Conservation (phyloP, 164 flowering plant species). For the Tetrastigma voinierianum region DNA sequence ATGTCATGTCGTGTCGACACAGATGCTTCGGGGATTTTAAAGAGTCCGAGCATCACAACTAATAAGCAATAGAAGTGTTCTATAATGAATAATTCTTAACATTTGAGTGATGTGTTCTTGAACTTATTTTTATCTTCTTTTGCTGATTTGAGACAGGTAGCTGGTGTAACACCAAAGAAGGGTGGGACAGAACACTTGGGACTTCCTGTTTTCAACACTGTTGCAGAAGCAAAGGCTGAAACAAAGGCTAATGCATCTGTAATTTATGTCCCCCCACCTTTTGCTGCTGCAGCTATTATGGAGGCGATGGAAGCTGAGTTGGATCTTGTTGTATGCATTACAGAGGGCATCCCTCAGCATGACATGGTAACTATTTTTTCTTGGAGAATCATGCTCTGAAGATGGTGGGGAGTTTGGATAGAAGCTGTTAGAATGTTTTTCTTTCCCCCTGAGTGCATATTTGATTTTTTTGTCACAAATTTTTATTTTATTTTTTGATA, state of each 20-base stretch:
- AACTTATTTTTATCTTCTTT: background rate
- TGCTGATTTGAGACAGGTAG: conserved; percentile 52
- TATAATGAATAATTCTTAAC: background rate
- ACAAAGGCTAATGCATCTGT: conserved; percentile 97
- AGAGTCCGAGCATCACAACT: no score
- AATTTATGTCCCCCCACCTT: conserved; percentile 96
- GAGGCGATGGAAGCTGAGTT: conserved; percentile 96
- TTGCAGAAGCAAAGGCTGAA: conserved; percentile 98
- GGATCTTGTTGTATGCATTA: conserved; percentile 94
- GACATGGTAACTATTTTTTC: conserved; percentile 67
- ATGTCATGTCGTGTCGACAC: no score
- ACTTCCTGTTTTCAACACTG: conserved; percentile 91
- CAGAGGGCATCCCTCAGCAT: conserved; percentile 98
- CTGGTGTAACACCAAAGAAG: conserved; percentile 96
- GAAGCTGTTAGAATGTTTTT: no score
- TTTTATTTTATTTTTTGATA: no score
- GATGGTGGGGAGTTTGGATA: no score
- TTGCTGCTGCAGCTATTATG: conserved; percentile 96
- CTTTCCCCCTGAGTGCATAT: no score
- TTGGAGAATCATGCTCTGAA: background rate
- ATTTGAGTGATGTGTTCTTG: background rate
- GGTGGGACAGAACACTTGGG: conserved; percentile 95
- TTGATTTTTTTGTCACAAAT: no score
- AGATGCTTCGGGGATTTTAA: no score
- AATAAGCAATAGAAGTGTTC: background rate